A percentile compares a stretch with the other conserved stretches of the same genome.
These are phyloP conservation scores for Pseudonitzschia multiseries DNA, from an alignment of 108 stramenopile genomes.

Conservation along the genomic window DNA sequence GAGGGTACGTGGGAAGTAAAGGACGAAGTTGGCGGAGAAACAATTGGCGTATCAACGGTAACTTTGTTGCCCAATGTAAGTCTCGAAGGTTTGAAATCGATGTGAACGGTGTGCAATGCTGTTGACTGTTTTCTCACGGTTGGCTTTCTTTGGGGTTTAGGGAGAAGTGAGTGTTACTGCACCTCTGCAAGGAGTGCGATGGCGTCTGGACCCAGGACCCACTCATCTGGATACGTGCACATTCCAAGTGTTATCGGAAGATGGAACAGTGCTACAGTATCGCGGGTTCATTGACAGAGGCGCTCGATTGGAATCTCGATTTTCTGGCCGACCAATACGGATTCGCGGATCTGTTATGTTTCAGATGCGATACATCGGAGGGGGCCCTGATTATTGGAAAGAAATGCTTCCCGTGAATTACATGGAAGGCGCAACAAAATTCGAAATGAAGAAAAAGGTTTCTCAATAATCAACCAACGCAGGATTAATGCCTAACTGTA, in stretches of 20 bases:
- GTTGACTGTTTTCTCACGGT: not conserved
- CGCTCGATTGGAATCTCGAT: constrained; percentile 63
- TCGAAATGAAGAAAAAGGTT: constrained; percentile 71
- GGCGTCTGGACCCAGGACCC: constrained; percentile 86
- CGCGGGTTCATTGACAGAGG: constrained; percentile 87
- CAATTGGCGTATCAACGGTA: constrained; percentile 70
- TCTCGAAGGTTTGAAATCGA: not conserved
- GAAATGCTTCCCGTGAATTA: constrained; percentile 85
- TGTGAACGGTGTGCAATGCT: not conserved
- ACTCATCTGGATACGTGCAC: constrained; percentile 91
- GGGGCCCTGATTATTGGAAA: constrained; percentile 64
- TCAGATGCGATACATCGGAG: constrained; percentile 69
- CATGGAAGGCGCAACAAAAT: constrained; percentile 74
- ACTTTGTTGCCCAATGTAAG: constrained; percentile 43
- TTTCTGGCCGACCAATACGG: constrained; percentile 70
- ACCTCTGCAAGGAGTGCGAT: constrained; percentile 78
- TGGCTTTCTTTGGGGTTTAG: not conserved
- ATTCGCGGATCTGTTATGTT: constrained; percentile 77
- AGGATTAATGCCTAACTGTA: not conserved
- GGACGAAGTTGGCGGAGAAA: constrained; percentile 76
- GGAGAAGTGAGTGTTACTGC: constrained; percentile 66
- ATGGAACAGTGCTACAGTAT: constrained; percentile 80
- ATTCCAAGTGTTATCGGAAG: constrained; percentile 77
- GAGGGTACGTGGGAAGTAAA: constrained; percentile 79
- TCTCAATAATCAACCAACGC: not conserved